A percentile compares a stretch with the other conserved stretches of the same genome.
These are phyloP conservation scores for Pleurotus citrinopileatus DNA, from an alignment of 768 basidiomycete genomes.

Conservation along the genomic window DNA sequence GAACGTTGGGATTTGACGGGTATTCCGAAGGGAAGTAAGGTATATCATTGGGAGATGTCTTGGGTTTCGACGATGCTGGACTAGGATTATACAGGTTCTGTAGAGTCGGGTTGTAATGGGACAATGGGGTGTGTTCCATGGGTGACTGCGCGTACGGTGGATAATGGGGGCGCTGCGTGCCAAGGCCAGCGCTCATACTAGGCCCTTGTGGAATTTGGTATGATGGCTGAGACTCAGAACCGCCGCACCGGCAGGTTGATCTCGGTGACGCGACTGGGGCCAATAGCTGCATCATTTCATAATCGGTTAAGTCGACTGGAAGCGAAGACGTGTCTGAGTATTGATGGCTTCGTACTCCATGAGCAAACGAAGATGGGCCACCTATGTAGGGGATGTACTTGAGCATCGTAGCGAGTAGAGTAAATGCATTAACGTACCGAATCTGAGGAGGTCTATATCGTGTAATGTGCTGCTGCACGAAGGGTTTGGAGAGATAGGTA, in stretches of 20 bases:
- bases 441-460: background rate
- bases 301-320: background rate
- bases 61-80: background rate
- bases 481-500: background rate
- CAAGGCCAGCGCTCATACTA: background rate
- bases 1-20: background rate
- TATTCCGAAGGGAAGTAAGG: background rate
- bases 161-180: background rate
- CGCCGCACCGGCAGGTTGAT: conserved; percentile 4
- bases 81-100: background rate
- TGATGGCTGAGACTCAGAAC: background rate
- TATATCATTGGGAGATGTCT: background rate
- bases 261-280: background rate
- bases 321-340: background rate
- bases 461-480: background rate
- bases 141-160: background rate
- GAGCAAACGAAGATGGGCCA: background rate
- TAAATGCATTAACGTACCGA: background rate
- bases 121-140: background rate
- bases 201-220: background rate
- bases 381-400: background rate
- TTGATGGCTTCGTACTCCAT: background rate
- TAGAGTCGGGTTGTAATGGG: background rate
- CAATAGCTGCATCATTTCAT: conserved; percentile 9
- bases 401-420: background rate